Conservation (phyloP, 345 rosid species). For the Pistacia vera region DNA sequence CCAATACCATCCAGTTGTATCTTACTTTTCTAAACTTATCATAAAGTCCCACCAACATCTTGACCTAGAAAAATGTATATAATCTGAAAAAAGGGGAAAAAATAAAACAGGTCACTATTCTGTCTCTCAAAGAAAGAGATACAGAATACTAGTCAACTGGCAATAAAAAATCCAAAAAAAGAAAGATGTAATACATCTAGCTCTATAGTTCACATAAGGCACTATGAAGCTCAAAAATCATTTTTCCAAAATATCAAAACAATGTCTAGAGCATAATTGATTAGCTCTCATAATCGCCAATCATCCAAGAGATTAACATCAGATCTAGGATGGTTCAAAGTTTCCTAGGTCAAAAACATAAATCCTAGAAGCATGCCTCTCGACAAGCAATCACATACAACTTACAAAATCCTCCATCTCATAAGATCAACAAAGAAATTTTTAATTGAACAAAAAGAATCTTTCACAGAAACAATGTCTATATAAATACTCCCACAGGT, state of each 20-base stretch:
- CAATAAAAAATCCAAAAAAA: not conserved
- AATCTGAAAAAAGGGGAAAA: not conserved
- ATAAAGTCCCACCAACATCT: not conserved
- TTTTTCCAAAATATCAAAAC: not conserved
- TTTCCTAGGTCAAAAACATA: not conserved
- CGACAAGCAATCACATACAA: not conserved
- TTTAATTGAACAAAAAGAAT: slow-evolving; percentile 9
- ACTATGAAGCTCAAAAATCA: not conserved
- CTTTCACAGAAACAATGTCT: not conserved
- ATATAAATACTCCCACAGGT: not conserved
- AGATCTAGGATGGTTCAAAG: not conserved
- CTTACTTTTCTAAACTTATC: not conserved
- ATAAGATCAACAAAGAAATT: slow-evolving; percentile 4
- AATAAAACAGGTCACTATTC: not conserved
- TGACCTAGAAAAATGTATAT: not conserved
- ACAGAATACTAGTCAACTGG: not conserved
- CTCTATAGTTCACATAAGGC: not conserved
- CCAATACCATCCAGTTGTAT: not conserved
- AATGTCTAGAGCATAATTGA: slow-evolving; percentile 5
- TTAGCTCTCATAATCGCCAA: not conserved
- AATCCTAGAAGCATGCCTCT: not conserved
- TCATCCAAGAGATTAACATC: not conserved
- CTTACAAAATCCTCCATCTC: not conserved
- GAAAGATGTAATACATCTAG: not conserved
- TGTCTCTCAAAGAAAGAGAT: not conserved